These are phyloP conservation scores for Arbutus unedo DNA, from an alignment of 148 eudicot species.

Conservation along the genomic window DNA sequence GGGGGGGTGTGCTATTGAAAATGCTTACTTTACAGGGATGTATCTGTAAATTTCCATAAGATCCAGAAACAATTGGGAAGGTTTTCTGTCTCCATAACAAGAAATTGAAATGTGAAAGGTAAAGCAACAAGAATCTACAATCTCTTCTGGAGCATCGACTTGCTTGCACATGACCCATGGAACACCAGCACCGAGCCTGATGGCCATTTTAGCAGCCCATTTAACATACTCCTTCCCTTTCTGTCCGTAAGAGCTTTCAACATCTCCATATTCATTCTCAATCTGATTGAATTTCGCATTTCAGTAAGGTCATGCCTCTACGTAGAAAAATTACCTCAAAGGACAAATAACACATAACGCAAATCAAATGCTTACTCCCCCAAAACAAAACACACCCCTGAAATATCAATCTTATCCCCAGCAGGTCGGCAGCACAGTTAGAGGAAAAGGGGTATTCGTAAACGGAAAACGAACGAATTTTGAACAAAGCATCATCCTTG, in stretches of 20 bases:
- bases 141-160: conserved; percentile 83
- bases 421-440: background rate
- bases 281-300: conserved; percentile 46
- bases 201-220: conserved; percentile 97
- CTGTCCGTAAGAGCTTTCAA: conserved; percentile 61
- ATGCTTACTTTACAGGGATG: too few species aligned
- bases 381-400: background rate
- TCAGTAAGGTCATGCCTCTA: background rate
- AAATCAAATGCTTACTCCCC: conserved; percentile 6
- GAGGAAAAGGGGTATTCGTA: background rate
- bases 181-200: conserved; percentile 88
- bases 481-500: background rate
- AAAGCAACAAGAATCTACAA: conserved; percentile 44
- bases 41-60: too few species aligned
- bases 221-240: conserved; percentile 67
- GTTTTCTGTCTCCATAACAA: too few species aligned
- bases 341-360: background rate
- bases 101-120: background rate
- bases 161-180: conserved; percentile 99
- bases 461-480: background rate
- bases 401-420: background rate
- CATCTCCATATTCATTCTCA: conserved; percentile 93
- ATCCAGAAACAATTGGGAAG: too few species aligned
- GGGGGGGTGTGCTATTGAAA: too few species aligned
- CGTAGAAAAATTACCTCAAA: background rate